These are phyloP conservation scores for Microstroma glucosiphilum DNA, from an alignment of 1,284 basidiomycete species.

Conservation along the genomic window DNA sequence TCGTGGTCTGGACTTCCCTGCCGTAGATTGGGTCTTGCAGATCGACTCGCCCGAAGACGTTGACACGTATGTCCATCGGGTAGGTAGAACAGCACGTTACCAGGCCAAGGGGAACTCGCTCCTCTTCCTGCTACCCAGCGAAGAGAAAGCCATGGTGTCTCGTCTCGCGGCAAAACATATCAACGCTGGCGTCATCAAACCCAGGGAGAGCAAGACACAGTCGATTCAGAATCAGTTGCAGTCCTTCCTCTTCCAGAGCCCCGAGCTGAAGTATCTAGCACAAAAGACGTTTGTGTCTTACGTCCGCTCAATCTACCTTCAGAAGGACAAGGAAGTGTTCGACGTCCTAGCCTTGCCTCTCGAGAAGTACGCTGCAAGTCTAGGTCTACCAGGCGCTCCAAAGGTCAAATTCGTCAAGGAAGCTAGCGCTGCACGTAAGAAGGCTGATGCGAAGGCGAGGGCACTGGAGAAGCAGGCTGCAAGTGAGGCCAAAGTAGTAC, in stretches of 20 bases:
- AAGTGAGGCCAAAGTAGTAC: constrained; percentile 1
- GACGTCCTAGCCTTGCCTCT: constrained; percentile 75
- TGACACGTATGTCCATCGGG: constrained; percentile 96
- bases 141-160: constrained; percentile 79
- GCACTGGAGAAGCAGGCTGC: not conserved
- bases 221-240: constrained; percentile 83
- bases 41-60: constrained; percentile 95
- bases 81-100: constrained; percentile 90
- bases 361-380: constrained; percentile 75
- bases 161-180: constrained; percentile 70
- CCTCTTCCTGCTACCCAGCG: constrained; percentile 76
- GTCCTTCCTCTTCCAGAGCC: constrained; percentile 86
- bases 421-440: constrained; percentile 65
- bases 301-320: constrained; percentile 82
- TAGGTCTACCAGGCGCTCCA: constrained; percentile 88
- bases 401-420: constrained; percentile 86
- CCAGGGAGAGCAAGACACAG: constrained; percentile 79
- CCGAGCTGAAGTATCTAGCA: constrained; percentile 93
- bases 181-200: constrained; percentile 68
- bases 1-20: constrained; percentile 91
- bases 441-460: constrained; percentile 10
- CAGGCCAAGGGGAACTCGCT: constrained; percentile 81
- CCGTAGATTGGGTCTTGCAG: constrained; percentile 95
- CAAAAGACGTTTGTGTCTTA: constrained; percentile 97
- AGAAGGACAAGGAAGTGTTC: constrained; percentile 90